A percentile compares a stretch with the other conserved stretches of the same genome.
These are phyloP conservation scores for Paraglomus occultum DNA, from an alignment of 192 early-diverging fungal genomes.

Conservation along the genomic window DNA sequence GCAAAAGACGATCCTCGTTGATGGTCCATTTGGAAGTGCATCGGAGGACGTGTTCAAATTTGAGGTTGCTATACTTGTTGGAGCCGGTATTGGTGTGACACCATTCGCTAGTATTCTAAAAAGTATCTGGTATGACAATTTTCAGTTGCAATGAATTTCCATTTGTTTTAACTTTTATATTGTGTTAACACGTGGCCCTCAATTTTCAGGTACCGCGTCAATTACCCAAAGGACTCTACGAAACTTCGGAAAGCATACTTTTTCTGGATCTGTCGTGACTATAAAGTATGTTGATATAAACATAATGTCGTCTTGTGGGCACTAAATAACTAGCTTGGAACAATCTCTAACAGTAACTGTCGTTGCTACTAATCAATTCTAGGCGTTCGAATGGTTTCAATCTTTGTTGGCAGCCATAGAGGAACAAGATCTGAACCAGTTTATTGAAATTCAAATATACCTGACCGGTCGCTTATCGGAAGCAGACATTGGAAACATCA, in stretches of 20 bases:
- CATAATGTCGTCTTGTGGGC: neutral
- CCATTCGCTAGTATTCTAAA: constrained; percentile 73
- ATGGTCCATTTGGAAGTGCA: constrained; percentile 70
- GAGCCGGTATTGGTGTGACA: constrained; percentile 82
- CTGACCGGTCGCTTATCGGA: constrained; percentile 64
- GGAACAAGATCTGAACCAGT: constrained; percentile 53
- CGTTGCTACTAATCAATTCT: neutral
- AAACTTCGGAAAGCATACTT: constrained; percentile 69
- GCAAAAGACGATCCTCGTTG: constrained; percentile 53
- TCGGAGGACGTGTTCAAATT: constrained; percentile 78
- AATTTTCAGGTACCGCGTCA: constrained; percentile 49
- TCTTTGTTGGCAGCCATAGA: constrained; percentile 66
- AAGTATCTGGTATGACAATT: constrained; percentile 53
- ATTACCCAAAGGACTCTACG: constrained; percentile 51
- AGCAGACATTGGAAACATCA: constrained; percentile 62
- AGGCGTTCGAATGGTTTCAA: constrained; percentile 82
- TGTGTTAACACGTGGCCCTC: no score
- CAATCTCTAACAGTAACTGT: neutral
- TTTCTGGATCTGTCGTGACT: constrained; percentile 79
- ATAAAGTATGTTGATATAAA: constrained; percentile 27
- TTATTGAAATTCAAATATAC: constrained; percentile 69
- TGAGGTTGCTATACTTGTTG: constrained; percentile 64
- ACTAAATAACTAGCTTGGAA: neutral
- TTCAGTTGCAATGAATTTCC: no score
- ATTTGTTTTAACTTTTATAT: no score